Conservation (phyloP, 139 green algal genomes). For the Tetradesmus lagerheimii region DNA sequence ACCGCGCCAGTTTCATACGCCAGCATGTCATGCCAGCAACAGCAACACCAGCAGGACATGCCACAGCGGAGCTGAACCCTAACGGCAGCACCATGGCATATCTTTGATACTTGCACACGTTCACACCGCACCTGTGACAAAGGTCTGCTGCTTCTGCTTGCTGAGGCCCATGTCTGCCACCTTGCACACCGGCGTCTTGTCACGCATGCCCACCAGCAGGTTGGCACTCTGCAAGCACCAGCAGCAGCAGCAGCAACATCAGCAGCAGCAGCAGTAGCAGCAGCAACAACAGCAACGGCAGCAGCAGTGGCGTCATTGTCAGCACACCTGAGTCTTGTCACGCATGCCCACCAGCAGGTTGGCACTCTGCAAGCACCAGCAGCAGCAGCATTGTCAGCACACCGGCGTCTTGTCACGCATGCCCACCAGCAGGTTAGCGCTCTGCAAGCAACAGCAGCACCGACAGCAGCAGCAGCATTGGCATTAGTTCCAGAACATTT, state of each 20-base stretch:
- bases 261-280: not conserved
- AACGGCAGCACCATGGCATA: too few species aligned
- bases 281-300: too few species aligned
- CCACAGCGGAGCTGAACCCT: too few species aligned
- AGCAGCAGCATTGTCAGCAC: too few species aligned
- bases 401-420: conserved; percentile 70
- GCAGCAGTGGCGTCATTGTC: too few species aligned
- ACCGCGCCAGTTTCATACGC: too few species aligned
- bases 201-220: conserved; percentile 78
- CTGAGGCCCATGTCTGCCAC: conserved; percentile 84
- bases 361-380: not conserved
- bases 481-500: too few species aligned
- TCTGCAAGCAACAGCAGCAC: not conserved
- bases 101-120: too few species aligned
- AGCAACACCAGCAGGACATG: too few species aligned
- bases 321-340: conserved; percentile 71
- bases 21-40: too few species aligned
- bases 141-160: conserved; percentile 78
- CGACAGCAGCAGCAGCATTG: too few species aligned
- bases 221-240: conserved; percentile 45
- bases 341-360: conserved; percentile 80
- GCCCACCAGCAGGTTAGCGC: conserved; percentile 73
- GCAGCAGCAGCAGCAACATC: not conserved
- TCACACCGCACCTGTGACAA: conserved; percentile 63
- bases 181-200: conserved; percentile 77